A percentile compares a stretch with the other conserved stretches of the same genome.
phyloP scores from a whole-genome alignment of 768 basidiomycete species.

The Pholiota conissans region DNA sequence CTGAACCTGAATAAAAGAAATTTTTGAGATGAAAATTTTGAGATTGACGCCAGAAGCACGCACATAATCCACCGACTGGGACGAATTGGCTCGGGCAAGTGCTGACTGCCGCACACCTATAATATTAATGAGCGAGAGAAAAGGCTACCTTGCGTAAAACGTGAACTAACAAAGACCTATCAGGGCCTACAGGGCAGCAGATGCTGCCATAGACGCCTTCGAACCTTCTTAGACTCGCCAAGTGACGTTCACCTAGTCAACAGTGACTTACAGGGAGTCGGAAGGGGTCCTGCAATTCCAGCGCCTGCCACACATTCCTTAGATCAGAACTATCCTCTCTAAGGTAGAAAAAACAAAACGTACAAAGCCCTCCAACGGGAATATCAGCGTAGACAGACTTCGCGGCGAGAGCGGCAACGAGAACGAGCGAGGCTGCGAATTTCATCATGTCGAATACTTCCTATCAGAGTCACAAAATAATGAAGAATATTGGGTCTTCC shows the following conservation, averaged over 20 bases:
- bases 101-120: slow-evolving; percentile 13
- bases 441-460: too few relatives aligned
- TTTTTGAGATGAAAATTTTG: neutral
- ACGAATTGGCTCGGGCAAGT: slow-evolving; percentile 16
- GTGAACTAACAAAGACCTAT: neutral
- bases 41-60: neutral
- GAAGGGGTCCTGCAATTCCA: neutral
- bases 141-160: neutral
- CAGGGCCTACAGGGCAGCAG: neutral
- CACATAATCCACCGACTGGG: slow-evolving; percentile 17
- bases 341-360: neutral
- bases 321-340: neutral
- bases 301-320: neutral
- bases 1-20: slow-evolving; percentile 13
- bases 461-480: neutral
- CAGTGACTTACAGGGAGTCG: neutral
- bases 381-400: neutral
- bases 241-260: too few relatives aligned
- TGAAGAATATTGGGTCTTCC: neutral
- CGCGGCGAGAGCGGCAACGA: neutral
- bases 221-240: too few relatives aligned
- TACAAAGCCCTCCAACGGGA: neutral
- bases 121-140: neutral
- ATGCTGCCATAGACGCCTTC: neutral
- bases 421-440: neutral